Conservation (phyloP, 495 filamentous ascomycete genomes). For the Penicillium cinerascens region DNA sequence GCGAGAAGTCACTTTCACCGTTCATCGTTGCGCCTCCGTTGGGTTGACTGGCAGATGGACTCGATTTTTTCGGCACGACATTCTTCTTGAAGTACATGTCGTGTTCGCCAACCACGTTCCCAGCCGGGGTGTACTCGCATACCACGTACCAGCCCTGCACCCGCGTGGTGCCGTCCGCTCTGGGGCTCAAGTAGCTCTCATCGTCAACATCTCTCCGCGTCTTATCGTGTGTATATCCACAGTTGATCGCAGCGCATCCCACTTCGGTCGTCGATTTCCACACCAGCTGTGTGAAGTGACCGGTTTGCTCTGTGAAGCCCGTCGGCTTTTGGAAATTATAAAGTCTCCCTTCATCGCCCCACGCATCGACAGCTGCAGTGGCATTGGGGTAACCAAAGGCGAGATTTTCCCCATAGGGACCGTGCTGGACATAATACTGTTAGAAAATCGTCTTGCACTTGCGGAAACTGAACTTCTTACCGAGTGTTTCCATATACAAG, state of each 20-base stretch:
- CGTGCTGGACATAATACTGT: slow-evolving; percentile 37
- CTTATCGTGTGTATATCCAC: slow-evolving; percentile 34
- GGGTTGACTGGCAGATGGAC: slow-evolving; percentile 1
- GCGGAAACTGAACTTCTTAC: slow-evolving; percentile 46
- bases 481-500: slow-evolving; percentile 61
- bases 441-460: too few relatives aligned
- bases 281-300: slow-evolving; percentile 82
- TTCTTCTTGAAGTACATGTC: slow-evolving; percentile 42
- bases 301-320: slow-evolving; percentile 62
- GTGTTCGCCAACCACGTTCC: slow-evolving; percentile 66
- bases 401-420: slow-evolving; percentile 76
- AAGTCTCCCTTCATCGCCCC: slow-evolving; percentile 58
- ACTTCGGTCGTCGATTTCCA: slow-evolving; percentile 69
- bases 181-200: background rate
- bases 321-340: slow-evolving; percentile 58
- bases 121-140: slow-evolving; percentile 74
- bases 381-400: slow-evolving; percentile 64
- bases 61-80: slow-evolving; percentile 30
- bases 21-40: slow-evolving; percentile 1
- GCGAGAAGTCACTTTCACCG: background rate
- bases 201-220: background rate
- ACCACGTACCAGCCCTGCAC: slow-evolving; percentile 69
- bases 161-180: slow-evolving; percentile 9
- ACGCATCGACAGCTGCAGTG: slow-evolving; percentile 57
- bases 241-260: slow-evolving; percentile 64